Evolutionary conservation across 345 rosid genomes (phyloP).

Genomic region (Corchorus capsularis): DNA sequence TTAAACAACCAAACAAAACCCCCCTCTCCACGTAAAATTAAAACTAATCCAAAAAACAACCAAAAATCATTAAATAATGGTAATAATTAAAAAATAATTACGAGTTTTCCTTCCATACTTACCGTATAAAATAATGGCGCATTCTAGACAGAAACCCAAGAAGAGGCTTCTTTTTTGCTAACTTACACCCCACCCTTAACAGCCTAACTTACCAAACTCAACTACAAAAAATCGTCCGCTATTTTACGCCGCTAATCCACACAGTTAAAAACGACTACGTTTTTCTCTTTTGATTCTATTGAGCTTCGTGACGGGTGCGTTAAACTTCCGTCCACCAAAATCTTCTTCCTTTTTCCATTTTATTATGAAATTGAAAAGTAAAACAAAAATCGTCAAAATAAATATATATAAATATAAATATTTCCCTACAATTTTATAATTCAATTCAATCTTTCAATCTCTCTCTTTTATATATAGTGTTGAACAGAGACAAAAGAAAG

Average conservation of each 20-base stretch:
- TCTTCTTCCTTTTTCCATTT: not conserved
- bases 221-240: not conserved
- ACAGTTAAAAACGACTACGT: not conserved
- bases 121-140: too few species aligned
- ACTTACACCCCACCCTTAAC: too few species aligned
- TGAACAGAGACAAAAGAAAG: slow-evolving; percentile 16
- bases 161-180: too few species aligned
- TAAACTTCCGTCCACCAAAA: not conserved
- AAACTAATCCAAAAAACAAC: too few species aligned
- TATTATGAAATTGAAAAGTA: not conserved
- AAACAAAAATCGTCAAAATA: not conserved
- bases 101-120: too few species aligned
- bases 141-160: too few species aligned
- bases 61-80: too few species aligned
- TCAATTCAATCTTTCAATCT: not conserved
- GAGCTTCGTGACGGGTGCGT: not conserved
- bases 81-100: too few species aligned
- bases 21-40: too few species aligned
- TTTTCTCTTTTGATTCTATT: not conserved
- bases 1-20: not conserved
- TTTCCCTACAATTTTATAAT: not conserved
- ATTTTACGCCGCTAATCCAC: not conserved
- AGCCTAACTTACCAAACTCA: too few species aligned
- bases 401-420: not conserved
- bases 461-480: slow-evolving; percentile 15